A percentile compares a stretch with the other conserved stretches of the same genome.
Conservation (phyloP, 2,329 filamentous ascomycete species). For the Pyrenophora seminiperda region DNA sequence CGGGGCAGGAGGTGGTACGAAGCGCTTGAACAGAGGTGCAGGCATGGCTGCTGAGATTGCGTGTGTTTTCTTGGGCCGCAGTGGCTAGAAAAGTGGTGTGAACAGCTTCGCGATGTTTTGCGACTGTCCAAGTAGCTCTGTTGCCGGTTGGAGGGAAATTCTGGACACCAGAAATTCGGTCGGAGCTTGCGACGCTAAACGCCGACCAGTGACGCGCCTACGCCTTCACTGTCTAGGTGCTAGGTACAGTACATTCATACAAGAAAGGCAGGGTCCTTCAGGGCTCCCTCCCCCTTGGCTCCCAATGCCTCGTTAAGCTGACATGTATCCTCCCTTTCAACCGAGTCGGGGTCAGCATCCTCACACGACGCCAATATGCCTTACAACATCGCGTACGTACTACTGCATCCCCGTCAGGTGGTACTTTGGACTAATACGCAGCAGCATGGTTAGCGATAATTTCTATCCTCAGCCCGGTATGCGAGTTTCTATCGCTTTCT, state of each 20-base stretch:
- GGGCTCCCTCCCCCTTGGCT: background rate
- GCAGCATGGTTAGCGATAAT: constrained; percentile 95
- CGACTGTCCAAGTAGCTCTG: background rate
- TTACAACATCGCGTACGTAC: constrained; percentile 70
- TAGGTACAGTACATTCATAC: background rate
- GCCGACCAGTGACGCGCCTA: constrained; percentile 33
- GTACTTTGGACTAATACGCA: constrained; percentile 12
- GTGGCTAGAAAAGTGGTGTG: background rate
- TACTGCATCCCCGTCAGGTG: background rate
- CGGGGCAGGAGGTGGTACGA: constrained; percentile 48
- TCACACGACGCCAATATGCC: constrained; percentile 56
- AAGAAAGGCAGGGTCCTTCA: background rate
- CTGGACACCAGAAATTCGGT: constrained; percentile 33
- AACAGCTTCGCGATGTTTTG: background rate
- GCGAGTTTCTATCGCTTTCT: constrained; percentile 12
- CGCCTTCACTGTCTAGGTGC: no score
- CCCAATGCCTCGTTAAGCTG: constrained; percentile 20
- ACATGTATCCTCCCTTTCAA: constrained; percentile 26
- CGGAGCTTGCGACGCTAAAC: constrained; percentile 27
- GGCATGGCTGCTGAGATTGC: constrained; percentile 56
- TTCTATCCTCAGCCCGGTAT: constrained; percentile 92
- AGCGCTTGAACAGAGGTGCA: constrained; percentile 54
- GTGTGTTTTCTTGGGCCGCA: background rate
- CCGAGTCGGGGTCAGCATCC: constrained; percentile 26
- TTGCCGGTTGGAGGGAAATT: constrained; percentile 22